These are phyloP conservation scores for Ambrosiella xylebori DNA, from an alignment of 2,329 filamentous ascomycete species.

Conservation along the genomic window DNA sequence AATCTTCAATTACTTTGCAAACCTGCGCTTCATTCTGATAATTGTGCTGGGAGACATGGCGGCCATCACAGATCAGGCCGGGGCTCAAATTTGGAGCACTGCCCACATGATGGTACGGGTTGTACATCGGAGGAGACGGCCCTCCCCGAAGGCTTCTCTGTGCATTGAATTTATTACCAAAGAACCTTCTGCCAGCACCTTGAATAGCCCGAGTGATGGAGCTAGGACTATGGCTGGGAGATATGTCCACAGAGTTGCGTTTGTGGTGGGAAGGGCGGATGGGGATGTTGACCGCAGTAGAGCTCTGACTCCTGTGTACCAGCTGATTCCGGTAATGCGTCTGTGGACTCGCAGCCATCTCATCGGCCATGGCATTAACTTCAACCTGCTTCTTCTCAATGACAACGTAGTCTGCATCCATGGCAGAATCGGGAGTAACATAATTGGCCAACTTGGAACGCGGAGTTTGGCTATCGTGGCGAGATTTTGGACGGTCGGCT, in stretches of 20 bases:
- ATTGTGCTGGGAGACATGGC: conserved; percentile 27
- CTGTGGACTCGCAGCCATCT: conserved; percentile 69
- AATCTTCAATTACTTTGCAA: conserved; percentile 73
- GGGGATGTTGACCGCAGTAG: conserved; percentile 48
- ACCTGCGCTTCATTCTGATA: conserved; percentile 30
- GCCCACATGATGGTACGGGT: conserved; percentile 61
- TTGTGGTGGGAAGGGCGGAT: conserved; percentile 49
- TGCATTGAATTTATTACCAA: conserved; percentile 54
- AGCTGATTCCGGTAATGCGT: conserved; percentile 29
- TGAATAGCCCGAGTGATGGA: conserved; percentile 91
- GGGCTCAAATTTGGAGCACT: conserved; percentile 36
- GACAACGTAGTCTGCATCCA: conserved; percentile 87
- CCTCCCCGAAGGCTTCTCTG: conserved; percentile 44
- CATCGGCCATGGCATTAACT: conserved; percentile 92
- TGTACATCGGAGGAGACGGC: conserved; percentile 60
- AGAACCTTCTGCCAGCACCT: conserved; percentile 64
- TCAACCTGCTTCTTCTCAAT: conserved; percentile 92
- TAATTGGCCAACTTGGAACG: conserved; percentile 2
- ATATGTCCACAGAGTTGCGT: conserved; percentile 8
- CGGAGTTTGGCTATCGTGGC: background rate
- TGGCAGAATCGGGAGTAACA: conserved; percentile 71
- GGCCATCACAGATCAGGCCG: conserved; percentile 52
- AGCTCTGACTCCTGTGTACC: conserved; percentile 15
- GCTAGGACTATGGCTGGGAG: conserved; percentile 35
- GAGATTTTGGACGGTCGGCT: background rate